phyloP scores from a whole-genome alignment of 140 eudicot species.

The Flaveria floridana region DNA sequence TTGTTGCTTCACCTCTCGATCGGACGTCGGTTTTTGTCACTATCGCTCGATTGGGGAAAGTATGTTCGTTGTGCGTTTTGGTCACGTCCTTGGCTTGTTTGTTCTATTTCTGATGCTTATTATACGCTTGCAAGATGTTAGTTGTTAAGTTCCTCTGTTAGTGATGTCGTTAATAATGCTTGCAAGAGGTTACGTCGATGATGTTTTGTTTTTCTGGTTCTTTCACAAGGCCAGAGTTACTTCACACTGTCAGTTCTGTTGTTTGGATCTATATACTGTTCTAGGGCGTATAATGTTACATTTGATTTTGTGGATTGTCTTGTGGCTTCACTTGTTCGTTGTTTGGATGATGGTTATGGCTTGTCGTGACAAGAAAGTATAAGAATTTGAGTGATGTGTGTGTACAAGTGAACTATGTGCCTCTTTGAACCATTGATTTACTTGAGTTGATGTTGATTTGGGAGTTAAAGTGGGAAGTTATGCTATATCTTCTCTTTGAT shows the following conservation, averaged over 20 bases:
- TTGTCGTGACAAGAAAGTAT: not conserved
- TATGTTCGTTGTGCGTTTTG: conserved; percentile 19
- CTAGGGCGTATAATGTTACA: not conserved
- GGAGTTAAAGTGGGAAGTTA: not conserved
- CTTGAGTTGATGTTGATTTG: not conserved
- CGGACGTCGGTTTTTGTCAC: not conserved
- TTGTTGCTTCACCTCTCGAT: not conserved
- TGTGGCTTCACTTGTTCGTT: not conserved
- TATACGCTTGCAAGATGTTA: not conserved
- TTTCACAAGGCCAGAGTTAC: not conserved
- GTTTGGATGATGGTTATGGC: not conserved
- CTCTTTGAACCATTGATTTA: not conserved
- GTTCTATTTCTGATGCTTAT: conserved; percentile 4
- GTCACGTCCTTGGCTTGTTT: conserved; percentile 10
- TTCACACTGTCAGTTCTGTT: no score
- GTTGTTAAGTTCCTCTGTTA: no score
- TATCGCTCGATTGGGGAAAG: not conserved
- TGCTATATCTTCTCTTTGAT: not conserved
- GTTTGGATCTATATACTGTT: not conserved
- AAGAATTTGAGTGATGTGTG: not conserved
- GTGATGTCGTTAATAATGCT: no score
- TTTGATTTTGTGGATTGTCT: not conserved
- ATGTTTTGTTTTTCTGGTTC: not conserved
- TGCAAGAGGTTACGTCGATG: not conserved
- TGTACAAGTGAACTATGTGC: no score